These are phyloP conservation scores for Diospyros kaki DNA, from an alignment of 148 eudicot genomes.

Conservation along the genomic window DNA sequence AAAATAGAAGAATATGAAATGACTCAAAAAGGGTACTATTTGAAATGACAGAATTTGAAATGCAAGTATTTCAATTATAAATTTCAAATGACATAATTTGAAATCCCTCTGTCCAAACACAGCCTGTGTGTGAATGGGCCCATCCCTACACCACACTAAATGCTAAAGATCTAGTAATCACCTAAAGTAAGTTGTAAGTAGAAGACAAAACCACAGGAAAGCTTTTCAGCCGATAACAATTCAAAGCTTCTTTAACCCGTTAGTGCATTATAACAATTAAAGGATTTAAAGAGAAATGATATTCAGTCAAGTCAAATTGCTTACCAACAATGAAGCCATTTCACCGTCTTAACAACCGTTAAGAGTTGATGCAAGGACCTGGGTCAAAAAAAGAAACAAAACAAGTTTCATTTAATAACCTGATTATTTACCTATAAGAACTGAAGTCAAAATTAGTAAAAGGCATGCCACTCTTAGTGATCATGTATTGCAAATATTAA, in stretches of 20 bases:
- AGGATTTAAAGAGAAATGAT: not conserved
- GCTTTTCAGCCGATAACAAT: not conserved
- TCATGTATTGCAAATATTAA: not conserved
- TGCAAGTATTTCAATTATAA: no score
- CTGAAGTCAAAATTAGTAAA: not conserved
- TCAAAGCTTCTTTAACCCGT: not conserved
- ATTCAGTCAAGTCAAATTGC: not conserved
- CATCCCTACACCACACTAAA: not conserved
- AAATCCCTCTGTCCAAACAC: not conserved
- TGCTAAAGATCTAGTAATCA: not conserved
- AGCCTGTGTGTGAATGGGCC: not conserved
- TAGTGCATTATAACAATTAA: not conserved
- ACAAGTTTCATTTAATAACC: not conserved
- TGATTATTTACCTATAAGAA: not conserved
- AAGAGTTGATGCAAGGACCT: slow-evolving; percentile 9
- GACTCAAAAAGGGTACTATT: no score
- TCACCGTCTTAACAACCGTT: slow-evolving; percentile 4
- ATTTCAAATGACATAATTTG: not conserved
- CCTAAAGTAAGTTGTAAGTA: not conserved
- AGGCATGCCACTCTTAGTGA: not conserved
- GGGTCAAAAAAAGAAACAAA: not conserved
- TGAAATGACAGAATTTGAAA: no score
- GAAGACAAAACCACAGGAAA: not conserved
- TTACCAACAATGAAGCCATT: slow-evolving; percentile 29
- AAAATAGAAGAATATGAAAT: no score